Base-by-base conservation (phyloP, 1,284 basidiomycete species). In the Xerocomus minutiporus region DNA sequence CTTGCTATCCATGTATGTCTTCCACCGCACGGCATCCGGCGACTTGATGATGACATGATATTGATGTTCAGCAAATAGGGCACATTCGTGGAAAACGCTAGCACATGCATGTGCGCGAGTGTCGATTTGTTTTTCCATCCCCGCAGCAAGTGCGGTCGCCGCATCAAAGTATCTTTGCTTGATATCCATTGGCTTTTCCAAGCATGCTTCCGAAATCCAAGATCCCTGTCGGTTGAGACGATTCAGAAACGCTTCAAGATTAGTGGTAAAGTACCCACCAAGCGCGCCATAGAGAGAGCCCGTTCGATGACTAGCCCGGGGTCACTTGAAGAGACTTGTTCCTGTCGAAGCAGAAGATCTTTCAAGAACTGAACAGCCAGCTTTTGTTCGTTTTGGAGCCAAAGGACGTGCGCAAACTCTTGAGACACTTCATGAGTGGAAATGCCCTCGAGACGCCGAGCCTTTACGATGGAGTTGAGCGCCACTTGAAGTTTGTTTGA, bases 381-480 rank as follows among this genome's bases (percentile, higher is more conserved):
- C 50, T 84, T 83, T 61, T 92, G 89, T 64, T 98, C 93, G 35
- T 84, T 82, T 61, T 92, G 88, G 5, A 82, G 72, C 93, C 96
- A 98, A 11, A 98, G 78, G 6, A 97, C 93, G 51, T 87, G 82
- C 2, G 95, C 88, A 59, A 93, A 93, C 67, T 97, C 94, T 62
- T 84, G 77, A 1, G 80, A 79, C n/a, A 88, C 78, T 28, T 82
- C 75, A 13, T 84, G 75, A 1, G 76, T 74, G 1, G 76, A 64
- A 3, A 59, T 56, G 0, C 63, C 65, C 56, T 84, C 82, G 20
- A 96, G 71, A 41, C 73, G 74, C 59, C 88, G 85, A 0, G 93
- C 91, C 29, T 83, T 80, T 13, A 88, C 78, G 31, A 95, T 77
- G 2, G 94, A 86, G 60, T 97, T 97, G 47, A 97, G 73, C 0